phyloP scores from a whole-genome alignment of 805 yeast species.

The Hanseniaspora hatyaiensis region DNA sequence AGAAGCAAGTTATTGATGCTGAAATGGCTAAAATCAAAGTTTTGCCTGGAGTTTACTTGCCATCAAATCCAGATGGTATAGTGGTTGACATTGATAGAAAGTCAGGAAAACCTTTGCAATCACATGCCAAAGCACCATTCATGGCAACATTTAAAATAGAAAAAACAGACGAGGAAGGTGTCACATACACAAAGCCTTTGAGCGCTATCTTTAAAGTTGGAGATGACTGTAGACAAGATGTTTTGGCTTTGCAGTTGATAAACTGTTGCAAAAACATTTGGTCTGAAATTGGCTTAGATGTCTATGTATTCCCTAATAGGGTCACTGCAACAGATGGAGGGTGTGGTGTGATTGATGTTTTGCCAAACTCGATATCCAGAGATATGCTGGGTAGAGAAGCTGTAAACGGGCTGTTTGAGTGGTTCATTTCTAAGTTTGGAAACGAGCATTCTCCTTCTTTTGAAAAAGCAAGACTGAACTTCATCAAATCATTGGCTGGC shows the following conservation, averaged over 20 bases:
- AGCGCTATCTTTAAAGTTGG: conserved; percentile 98
- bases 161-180: conserved; percentile 36
- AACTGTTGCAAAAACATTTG: conserved; percentile 86
- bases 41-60: conserved; percentile 76
- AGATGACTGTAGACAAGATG: conserved; percentile 97
- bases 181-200: conserved; percentile 62
- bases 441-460: conserved; percentile 83
- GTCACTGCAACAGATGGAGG: conserved; percentile 99
- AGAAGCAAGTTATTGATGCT: conserved; percentile 89
- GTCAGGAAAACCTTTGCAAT: conserved; percentile 88
- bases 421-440: conserved; percentile 83
- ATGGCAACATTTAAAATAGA: conserved; percentile 88
- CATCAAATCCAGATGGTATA: conserved; percentile 93
- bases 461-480: conserved; percentile 83
- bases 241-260: conserved; percentile 80
- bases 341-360: conserved; percentile 95
- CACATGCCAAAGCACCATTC: conserved; percentile 98
- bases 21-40: conserved; percentile 75
- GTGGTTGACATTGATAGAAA: conserved; percentile 82
- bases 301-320: conserved; percentile 82
- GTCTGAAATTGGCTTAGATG: conserved; percentile 76
- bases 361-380: conserved; percentile 88
- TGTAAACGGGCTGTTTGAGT: conserved; percentile 89
- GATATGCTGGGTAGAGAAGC: conserved; percentile 99
- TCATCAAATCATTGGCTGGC: conserved; percentile 87